A percentile compares a stretch with the other conserved stretches of the same genome.
Evolutionary conservation across 495 filamentous ascomycete genomes (phyloP).

Genomic region (Rostrohypoxylon terebratum): DNA sequence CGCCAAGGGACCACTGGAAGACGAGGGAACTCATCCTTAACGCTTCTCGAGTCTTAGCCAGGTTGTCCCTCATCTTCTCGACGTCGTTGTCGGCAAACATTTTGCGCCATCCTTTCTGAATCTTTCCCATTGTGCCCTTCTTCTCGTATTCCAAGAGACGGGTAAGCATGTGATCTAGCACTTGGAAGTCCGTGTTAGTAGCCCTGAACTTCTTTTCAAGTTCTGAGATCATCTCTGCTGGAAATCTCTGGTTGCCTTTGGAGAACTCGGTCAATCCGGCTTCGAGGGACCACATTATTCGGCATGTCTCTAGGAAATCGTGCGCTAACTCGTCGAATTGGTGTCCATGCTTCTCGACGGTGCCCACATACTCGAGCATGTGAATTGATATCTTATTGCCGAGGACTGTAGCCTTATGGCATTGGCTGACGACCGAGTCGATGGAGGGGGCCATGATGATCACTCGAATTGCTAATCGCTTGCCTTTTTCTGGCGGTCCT

Average conservation of each 20-base stretch:
- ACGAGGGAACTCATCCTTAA: slow-evolving; percentile 59
- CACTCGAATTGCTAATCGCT: background rate
- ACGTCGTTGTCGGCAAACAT: slow-evolving; percentile 59
- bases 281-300: slow-evolving; percentile 64
- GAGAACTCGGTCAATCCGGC: slow-evolving; percentile 60
- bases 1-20: slow-evolving; percentile 60
- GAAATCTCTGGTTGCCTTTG: slow-evolving; percentile 55
- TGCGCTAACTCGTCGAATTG: slow-evolving; percentile 63
- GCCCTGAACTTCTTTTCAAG: slow-evolving; percentile 63
- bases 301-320: slow-evolving; percentile 65
- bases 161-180: slow-evolving; percentile 61
- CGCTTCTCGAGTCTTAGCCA: slow-evolving; percentile 54
- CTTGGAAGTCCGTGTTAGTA: slow-evolving; percentile 60
- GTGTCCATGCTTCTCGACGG: slow-evolving; percentile 55
- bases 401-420: slow-evolving; percentile 54
- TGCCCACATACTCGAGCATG: slow-evolving; percentile 67
- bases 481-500: background rate
- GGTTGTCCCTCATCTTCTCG: slow-evolving; percentile 54
- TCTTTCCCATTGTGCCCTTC: slow-evolving; percentile 59
- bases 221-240: slow-evolving; percentile 60
- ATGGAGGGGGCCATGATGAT: slow-evolving; percentile 39
- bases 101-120: slow-evolving; percentile 63
- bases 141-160: slow-evolving; percentile 62
- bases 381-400: slow-evolving; percentile 66
- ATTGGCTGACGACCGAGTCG: slow-evolving; percentile 42